A percentile compares a stretch with the other conserved stretches of the same genome.
phyloP scores from a whole-genome alignment of 805 yeast species.

The Kluyveromyces dobzhanskii region DNA sequence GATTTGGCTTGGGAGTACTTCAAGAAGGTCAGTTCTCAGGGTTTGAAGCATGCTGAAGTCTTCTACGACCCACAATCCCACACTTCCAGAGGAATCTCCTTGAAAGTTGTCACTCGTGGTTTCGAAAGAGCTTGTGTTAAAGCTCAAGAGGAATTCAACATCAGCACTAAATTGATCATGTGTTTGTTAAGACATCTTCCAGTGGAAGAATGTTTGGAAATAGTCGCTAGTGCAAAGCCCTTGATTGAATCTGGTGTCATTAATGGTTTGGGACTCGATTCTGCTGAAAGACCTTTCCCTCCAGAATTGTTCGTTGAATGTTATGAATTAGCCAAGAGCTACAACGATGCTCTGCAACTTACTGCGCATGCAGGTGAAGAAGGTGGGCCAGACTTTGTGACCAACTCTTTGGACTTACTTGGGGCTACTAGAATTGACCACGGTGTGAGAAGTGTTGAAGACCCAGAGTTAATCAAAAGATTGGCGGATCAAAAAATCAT shows the following conservation, averaged over 20 bases:
- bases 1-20: constrained; percentile 74
- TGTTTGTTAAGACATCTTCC: constrained; percentile 74
- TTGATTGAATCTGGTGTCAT: constrained; percentile 51
- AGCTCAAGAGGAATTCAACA: constrained; percentile 52
- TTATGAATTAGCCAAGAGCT: constrained; percentile 40
- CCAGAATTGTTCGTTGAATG: constrained; percentile 62
- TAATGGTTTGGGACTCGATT: constrained; percentile 75
- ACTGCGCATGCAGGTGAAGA: constrained; percentile 92
- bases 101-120: constrained; percentile 57
- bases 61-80: constrained; percentile 86
- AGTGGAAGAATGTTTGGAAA: constrained; percentile 45
- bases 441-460: constrained; percentile 60
- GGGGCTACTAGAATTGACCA: constrained; percentile 71
- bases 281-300: constrained; percentile 71
- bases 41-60: constrained; percentile 62
- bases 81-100: constrained; percentile 51
- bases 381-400: constrained; percentile 66
- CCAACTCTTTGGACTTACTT: constrained; percentile 47
- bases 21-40: constrained; percentile 47
- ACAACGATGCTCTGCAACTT: constrained; percentile 46
- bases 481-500: constrained; percentile 48
- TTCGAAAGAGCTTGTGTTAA: constrained; percentile 58
- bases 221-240: constrained; percentile 45
- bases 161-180: constrained; percentile 69
- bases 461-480: constrained; percentile 43